Conservation (phyloP, 139 green algal species). For the Chlamydomonas incerta region DNA sequence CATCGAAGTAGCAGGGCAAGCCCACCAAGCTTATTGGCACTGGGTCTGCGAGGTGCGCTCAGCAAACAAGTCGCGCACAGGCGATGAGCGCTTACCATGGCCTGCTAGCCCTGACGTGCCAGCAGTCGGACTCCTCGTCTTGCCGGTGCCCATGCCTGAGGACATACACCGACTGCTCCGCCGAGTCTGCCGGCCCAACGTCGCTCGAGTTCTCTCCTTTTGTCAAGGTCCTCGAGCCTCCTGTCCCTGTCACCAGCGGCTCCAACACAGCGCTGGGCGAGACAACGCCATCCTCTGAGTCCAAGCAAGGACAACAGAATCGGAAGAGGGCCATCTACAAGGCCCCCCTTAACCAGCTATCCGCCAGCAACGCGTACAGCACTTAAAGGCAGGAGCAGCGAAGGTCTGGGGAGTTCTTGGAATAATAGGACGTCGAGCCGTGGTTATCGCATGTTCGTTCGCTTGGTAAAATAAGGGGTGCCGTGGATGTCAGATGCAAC, state of each 20-base stretch:
- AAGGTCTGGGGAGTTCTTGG: no score
- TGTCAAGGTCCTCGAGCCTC: background rate
- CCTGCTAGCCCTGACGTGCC: conserved; percentile 26
- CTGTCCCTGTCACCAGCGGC: background rate
- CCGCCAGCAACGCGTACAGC: no score
- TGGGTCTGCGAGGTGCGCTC: no score
- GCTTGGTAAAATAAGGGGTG: no score
- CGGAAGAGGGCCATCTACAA: background rate
- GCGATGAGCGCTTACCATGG: conserved; percentile 32
- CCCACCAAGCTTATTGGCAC: no score
- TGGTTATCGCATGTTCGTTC: no score
- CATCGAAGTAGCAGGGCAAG: no score
- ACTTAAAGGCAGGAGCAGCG: no score
- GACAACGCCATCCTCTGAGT: background rate
- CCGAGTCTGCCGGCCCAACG: background rate
- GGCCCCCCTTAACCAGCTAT: background rate
- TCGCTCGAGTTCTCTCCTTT: background rate
- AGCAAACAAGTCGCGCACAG: no score
- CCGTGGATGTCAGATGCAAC: no score
- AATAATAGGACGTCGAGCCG: no score
- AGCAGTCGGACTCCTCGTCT: conserved; percentile 53
- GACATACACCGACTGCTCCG: conserved; percentile 42
- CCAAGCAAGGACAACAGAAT: conserved; percentile 7
- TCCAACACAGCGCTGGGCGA: background rate
- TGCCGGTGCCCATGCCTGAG: conserved; percentile 56